phyloP scores from a whole-genome alignment of 75 land plant genomes.

The Picea sitchensis region DNA sequence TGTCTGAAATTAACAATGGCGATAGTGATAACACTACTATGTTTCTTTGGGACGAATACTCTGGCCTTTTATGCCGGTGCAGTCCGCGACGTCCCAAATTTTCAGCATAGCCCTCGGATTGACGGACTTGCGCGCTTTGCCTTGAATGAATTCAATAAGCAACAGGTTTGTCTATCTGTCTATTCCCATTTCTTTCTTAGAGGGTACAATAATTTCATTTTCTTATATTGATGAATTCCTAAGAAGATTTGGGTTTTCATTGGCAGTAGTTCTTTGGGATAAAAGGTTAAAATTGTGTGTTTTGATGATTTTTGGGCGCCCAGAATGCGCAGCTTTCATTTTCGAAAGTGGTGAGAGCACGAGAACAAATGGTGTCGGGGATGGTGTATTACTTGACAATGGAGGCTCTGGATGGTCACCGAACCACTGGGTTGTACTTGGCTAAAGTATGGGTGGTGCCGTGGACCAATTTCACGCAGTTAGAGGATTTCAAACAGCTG shows the following conservation, averaged over 20 bases:
- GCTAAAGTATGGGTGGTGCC: conserved; percentile 34
- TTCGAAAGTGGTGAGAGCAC: conserved; percentile 20
- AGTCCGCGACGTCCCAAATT: no score
- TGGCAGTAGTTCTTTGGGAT: no score
- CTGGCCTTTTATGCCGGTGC: no score
- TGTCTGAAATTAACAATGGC: no score
- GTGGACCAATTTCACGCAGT: conserved; percentile 26
- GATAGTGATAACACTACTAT: no score
- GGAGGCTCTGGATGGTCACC: conserved; percentile 12
- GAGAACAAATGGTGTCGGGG: conserved; percentile 1
- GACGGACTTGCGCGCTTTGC: conserved; percentile 27
- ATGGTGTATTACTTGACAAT: not conserved
- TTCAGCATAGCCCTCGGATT: not conserved
- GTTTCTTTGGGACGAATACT: no score
- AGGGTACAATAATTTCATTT: no score
- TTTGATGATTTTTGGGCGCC: not conserved
- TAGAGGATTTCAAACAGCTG: conserved; percentile 23
- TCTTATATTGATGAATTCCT: no score
- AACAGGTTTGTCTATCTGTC: not conserved
- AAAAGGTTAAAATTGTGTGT: no score
- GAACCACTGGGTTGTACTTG: conserved; percentile 14
- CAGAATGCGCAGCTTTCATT: conserved; percentile 19
- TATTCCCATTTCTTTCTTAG: no score
- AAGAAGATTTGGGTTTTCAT: no score
- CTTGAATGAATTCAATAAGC: conserved; percentile 25